Conservation (phyloP, 176 grass and related monocot species). For the Olyra latifolia region DNA sequence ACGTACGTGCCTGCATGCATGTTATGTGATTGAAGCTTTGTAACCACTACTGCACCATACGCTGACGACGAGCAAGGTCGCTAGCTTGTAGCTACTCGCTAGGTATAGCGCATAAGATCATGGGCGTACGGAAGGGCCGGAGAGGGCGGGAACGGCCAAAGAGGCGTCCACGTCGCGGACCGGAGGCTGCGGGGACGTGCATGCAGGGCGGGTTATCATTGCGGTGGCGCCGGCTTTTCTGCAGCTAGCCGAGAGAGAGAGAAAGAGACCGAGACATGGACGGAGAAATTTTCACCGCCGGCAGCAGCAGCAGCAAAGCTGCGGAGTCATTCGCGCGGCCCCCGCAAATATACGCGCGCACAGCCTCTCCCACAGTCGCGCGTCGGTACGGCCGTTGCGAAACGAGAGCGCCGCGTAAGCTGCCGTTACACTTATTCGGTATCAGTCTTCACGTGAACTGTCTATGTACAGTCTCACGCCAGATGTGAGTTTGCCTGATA, state of each 20-base stretch:
- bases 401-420: neutral
- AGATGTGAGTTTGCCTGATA: too few relatives aligned
- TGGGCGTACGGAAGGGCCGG: neutral
- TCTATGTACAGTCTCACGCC: too few relatives aligned
- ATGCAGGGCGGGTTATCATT: slow-evolving; percentile 20
- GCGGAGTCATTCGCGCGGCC: neutral
- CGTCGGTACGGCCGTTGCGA: slow-evolving; percentile 11
- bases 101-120: neutral
- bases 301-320: neutral
- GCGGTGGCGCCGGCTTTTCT: slow-evolving; percentile 42
- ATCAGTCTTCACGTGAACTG: too few relatives aligned
- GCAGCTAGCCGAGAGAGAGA: neutral
- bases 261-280: neutral
- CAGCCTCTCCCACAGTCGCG: neutral
- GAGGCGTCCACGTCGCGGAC: slow-evolving; percentile 48
- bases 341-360: neutral
- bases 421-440: too few relatives aligned
- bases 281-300: neutral
- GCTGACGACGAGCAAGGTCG: too few relatives aligned
- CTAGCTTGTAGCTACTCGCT: too few relatives aligned
- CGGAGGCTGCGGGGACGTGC: slow-evolving; percentile 22
- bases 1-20: neutral
- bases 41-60: neutral
- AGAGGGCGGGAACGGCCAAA: neutral
- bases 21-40: neutral